These are phyloP conservation scores for Tylopilus sp. DNA, from an alignment of 1,284 basidiomycete species.

Conservation along the genomic window DNA sequence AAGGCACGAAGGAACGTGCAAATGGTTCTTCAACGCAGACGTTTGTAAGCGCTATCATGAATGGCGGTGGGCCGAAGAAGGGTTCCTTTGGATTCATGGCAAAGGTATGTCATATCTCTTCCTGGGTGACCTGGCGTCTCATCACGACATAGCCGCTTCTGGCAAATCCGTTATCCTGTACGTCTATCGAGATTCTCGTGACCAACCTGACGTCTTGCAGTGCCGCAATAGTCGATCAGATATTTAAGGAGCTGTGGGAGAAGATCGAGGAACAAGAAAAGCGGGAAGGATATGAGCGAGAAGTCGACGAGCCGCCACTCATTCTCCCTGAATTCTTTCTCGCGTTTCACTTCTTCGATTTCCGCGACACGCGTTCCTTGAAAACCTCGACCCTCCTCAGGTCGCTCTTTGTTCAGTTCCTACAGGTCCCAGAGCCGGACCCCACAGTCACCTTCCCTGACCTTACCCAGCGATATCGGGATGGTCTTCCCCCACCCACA, in stretches of 20 bases:
- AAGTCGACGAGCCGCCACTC: slow-evolving; percentile 17
- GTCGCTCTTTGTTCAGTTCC: slow-evolving; percentile 28
- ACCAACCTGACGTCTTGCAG: slow-evolving; percentile 14
- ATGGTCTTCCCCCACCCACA: slow-evolving; percentile 20
- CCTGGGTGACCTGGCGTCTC: slow-evolving; percentile 1
- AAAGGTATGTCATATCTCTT: slow-evolving; percentile 11
- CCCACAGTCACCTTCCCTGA: slow-evolving; percentile 19
- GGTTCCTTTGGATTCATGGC: slow-evolving; percentile 29
- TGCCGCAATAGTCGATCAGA: slow-evolving; percentile 25
- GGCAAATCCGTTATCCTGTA: slow-evolving; percentile 28
- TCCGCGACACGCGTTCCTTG: slow-evolving; percentile 25
- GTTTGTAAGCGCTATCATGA: slow-evolving; percentile 23
- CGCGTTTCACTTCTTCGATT: slow-evolving; percentile 30
- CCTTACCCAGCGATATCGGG: slow-evolving; percentile 12
- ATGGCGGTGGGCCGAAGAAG: slow-evolving; percentile 19
- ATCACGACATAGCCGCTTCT: slow-evolving; percentile 16
- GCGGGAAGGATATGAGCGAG: slow-evolving; percentile 12
- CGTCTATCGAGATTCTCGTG: background rate
- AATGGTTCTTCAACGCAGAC: slow-evolving; percentile 23
- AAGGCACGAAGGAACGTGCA: slow-evolving; percentile 24
- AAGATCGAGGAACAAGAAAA: slow-evolving; percentile 26
- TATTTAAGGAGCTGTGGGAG: slow-evolving; percentile 26
- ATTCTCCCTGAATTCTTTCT: slow-evolving; percentile 27
- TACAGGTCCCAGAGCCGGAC: slow-evolving; percentile 24
- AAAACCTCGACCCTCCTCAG: slow-evolving; percentile 20